Evolutionary conservation across 2,329 filamentous ascomycete species (phyloP), one percentile per base, ranked within the genome.

Genomic region (Aspergillus luchuensis): DNA sequence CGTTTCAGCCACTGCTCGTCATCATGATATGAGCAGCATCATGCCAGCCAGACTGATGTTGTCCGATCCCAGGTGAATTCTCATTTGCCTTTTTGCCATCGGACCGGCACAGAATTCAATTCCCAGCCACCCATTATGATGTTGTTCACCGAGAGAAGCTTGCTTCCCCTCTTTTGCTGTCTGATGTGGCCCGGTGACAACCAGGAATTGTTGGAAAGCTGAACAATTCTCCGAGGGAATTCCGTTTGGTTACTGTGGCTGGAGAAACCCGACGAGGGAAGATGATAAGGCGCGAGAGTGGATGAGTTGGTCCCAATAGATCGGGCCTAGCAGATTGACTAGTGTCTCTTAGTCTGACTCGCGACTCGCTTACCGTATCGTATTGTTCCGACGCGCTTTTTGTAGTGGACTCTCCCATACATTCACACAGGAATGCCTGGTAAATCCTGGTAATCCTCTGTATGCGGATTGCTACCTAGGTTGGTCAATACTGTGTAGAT

Each of bases 301-400:
- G 56, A 39, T 58, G 47, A 58, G 49, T 43, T 58, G 52, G 58
- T 61, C 33, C 47, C 51, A 61, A 61, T 61, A 61, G 59, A 61
- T 61, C 51, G 59, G 59, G 17, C 45, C 38, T 61, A 61, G 59
- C 51, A 36, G 33, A 36, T 36, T 36, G 30, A 36, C 33, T 36
- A 36, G 33, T 13, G 33, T 56, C 59, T 28, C 15, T 28, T 30
- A 30, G 25, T 30, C 47, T n/a, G 45, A 48, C n/a, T 23, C 47
- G 39, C 53, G 3, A 36, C 23, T 28, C 43, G 25, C 28, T 43
- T 28, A 45, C 43, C 39, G 53, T 45, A n/a, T 43, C 8, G 53
- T 56, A 45, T 30, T n/a, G n/a, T 17, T 21, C 41, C 41, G 41
- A 36, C 33, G 33, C 33, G 33, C 33, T 36, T 36, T 36, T 36